Evolutionary conservation across 2,329 filamentous ascomycete genomes (phyloP), one percentile per base, ranked within the genome.

Genomic region (Neodidymelliopsis sp.): DNA sequence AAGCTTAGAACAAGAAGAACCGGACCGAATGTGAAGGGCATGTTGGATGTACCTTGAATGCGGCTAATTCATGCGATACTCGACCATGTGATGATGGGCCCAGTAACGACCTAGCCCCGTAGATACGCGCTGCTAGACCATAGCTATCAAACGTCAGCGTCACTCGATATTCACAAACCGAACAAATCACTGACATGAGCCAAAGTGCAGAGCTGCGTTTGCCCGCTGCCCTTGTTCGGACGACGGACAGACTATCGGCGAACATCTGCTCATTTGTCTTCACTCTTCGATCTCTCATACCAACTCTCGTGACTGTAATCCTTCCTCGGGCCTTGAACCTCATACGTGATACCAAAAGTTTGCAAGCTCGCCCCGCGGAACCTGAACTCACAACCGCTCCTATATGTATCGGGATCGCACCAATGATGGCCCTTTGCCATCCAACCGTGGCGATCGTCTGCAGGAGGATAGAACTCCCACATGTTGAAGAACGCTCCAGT

Each of bases 401-500:
- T 79, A 63, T 91, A 91, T 56, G 84, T 84, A 62, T 92, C 88
- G 19, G 87, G 79, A 16, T 85, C 79, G 65, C 89, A 91, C 15
- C 90, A 73, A 67, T 92, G 88, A 10, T 84, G 82, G 0, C 86
- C 84, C 57, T 79, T 84, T 0, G 87, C 88, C 30, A 75, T 71
- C 84, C 87, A 89, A 0, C 80, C 81, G 43, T 73, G 73, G 0
- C 68, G 60, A 0, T 66, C 56, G 4, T 67, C 63, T 3, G 68
- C 57, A 4, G 68, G 65, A 9, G 58, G 41, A 16, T 75, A 49
- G 57, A 91, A 89, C 48, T 87, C 80, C n/a, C 91, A 74, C 54
- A 86, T 81, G 61, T 91, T 88, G 69, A 92, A 93, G 15, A 91
- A 74, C 55, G 91, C 88, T 64, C 91, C 88, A 0, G 86, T 85